Conservation (phyloP, 306 rosid genomes). For the Vigna angularis region DNA sequence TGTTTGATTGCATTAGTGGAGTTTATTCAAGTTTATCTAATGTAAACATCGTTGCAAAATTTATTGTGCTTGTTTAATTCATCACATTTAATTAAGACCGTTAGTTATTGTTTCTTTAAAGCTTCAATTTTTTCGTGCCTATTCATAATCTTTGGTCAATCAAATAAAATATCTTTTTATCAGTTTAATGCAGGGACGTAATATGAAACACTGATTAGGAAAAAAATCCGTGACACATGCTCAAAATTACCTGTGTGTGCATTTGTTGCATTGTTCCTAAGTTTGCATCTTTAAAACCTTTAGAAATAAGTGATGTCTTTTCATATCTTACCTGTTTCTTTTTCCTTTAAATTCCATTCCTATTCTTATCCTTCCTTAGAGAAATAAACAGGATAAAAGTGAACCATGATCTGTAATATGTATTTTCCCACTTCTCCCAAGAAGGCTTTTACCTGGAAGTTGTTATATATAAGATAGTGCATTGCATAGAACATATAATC, state of each 20-base stretch:
- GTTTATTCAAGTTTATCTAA: conserved; percentile 6
- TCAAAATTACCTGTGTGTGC: background rate
- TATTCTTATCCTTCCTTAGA: background rate
- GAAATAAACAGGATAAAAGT: conserved; percentile 22
- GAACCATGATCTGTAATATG: background rate
- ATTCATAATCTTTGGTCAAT: background rate
- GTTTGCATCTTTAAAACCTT: conserved; percentile 27
- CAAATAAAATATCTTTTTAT: conserved; percentile 16
- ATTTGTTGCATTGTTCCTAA: conserved; percentile 5
- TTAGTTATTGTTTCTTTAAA: conserved; percentile 1
- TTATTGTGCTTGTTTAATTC: background rate
- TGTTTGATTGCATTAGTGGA: background rate
- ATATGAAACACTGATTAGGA: background rate
- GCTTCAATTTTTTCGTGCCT: conserved; percentile 7
- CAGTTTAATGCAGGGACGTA: background rate
- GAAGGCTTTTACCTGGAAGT: background rate
- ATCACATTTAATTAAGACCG: background rate
- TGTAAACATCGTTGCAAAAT: conserved; percentile 5
- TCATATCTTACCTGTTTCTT: conserved; percentile 1
- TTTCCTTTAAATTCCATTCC: conserved; percentile 16
- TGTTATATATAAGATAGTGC: background rate
- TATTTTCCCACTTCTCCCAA: background rate
- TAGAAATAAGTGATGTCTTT: background rate
- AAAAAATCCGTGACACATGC: background rate
- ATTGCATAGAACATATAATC: background rate